Percentiles rank a stretch among this genome's conserved stretches.
These are phyloP conservation scores for Hylodesmum podocarpum DNA, from an alignment of 306 rosid species.

Conservation along the genomic window DNA sequence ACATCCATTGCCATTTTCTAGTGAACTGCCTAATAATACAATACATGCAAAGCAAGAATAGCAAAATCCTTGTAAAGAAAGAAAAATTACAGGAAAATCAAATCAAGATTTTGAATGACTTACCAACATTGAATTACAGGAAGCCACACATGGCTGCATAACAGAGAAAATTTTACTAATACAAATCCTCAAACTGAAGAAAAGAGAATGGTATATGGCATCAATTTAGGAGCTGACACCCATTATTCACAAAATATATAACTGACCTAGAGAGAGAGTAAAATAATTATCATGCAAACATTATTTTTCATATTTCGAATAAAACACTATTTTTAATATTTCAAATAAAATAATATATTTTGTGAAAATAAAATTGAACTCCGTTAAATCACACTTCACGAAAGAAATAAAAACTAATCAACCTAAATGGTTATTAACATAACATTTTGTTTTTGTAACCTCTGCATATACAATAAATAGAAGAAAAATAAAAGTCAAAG, in stretches of 20 bases:
- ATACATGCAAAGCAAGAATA: conserved; percentile 17
- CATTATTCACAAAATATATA: background rate
- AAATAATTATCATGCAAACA: background rate
- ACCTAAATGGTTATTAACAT: background rate
- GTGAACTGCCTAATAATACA: background rate
- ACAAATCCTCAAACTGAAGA: background rate
- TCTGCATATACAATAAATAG: background rate
- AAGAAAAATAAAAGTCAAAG: background rate
- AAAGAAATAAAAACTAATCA: background rate
- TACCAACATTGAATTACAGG: background rate
- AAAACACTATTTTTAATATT: background rate
- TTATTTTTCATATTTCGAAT: background rate
- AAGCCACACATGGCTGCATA: background rate
- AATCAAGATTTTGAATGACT: background rate
- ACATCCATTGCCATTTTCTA: conserved; percentile 17
- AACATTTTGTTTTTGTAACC: background rate
- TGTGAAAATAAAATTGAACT: background rate
- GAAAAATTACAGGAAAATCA: background rate
- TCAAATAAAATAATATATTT: background rate
- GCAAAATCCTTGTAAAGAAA: background rate
- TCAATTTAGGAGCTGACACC: background rate
- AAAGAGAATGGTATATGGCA: background rate
- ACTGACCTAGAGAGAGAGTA: background rate
- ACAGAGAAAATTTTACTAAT: background rate
- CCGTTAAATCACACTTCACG: background rate